These are phyloP conservation scores for Geotrichum fermentans DNA, from an alignment of 1,139 yeast species.

Conservation along the genomic window DNA sequence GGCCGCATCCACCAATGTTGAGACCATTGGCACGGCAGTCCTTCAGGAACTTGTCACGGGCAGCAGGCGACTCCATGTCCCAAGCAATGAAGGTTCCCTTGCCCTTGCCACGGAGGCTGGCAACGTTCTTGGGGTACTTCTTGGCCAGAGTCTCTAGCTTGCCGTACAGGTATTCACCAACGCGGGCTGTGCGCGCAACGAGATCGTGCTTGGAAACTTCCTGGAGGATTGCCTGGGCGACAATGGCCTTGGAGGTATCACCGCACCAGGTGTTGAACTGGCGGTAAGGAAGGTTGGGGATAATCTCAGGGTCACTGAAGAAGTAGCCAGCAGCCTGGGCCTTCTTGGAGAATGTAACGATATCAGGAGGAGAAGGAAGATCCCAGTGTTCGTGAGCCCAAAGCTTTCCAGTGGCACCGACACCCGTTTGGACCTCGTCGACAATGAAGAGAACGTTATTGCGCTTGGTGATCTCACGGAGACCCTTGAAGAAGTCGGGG, in stretches of 20 bases:
- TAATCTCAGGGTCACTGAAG: conserved; percentile 63
- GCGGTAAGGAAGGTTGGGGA: conserved; percentile 70
- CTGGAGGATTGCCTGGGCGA: conserved; percentile 64
- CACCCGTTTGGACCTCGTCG: conserved; percentile 85
- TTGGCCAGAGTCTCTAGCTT: conserved; percentile 49
- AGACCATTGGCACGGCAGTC: conserved; percentile 59
- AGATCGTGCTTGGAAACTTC: conserved; percentile 60
- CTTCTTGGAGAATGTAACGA: conserved; percentile 79
- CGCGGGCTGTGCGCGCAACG: conserved; percentile 49
- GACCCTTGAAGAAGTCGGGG: conserved; percentile 67
- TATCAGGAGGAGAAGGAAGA: conserved; percentile 67
- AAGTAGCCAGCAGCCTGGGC: conserved; percentile 83
- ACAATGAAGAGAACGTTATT: conserved; percentile 66
- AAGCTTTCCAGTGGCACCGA: conserved; percentile 76
- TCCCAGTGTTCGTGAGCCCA: conserved; percentile 87
- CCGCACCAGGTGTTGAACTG: conserved; percentile 93
- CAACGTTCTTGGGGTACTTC: conserved; percentile 49
- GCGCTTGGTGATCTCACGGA: conserved; percentile 64
- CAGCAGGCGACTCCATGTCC: conserved; percentile 52
- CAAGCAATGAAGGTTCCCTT: conserved; percentile 81
- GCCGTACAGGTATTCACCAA: conserved; percentile 59
- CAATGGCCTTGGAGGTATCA: conserved; percentile 72
- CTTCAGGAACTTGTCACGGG: conserved; percentile 55
- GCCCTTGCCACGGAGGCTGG: conserved; percentile 66
- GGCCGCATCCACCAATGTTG: conserved; percentile 80